Evolutionary conservation across 1,284 basidiomycete species (phyloP), one percentile per base, ranked within the genome.

Genomic region (Golubevia pallescens): DNA sequence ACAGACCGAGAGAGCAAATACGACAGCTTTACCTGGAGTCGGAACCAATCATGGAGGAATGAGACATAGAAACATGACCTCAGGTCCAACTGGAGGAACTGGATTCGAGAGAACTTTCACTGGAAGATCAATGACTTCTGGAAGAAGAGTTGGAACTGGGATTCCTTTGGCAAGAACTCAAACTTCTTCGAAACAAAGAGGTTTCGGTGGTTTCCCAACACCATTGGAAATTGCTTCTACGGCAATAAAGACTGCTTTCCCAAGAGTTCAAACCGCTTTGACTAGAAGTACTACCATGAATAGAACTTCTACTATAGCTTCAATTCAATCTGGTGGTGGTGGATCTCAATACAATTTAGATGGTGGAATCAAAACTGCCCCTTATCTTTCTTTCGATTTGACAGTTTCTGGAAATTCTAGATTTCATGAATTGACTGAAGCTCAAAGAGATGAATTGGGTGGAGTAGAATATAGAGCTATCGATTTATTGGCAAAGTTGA

Each of bases 391-490:
- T 1, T 97, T 97, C 82, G 90, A 93, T 59, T 38, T 21, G 2
- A 54, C 13, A 16, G 5, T 16, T 54, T n/a, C 16, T 54, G 20
- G 92, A 61, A 98, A 98, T 85, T 96, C 93, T 21, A 88, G 89
- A n/a, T 97, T 99, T 82, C 89, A 90, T 59, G 88, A 90, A 53
- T 86, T 97, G 61, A 93, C 92, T 0, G 89, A 90, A 42, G 92
- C 94, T 62, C 92, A 98, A 78, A 88, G 93, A 74, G 93, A 96
- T 70, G 94, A 97, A 86, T 88, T 98, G 3, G 95, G 95, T 6
- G 95, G 95, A 4, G 92, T 97, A 14, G 96, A 99, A 85, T 98
- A 94, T 80, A 90, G 94, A n/a, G 94, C 92, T 1, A 86, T 97
- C 63, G 91, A 91, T 67, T 88, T 92, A 2, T 86, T 96, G 54